phyloP scores from a whole-genome alignment of 345 rosid species.

The Mangifera indica region DNA sequence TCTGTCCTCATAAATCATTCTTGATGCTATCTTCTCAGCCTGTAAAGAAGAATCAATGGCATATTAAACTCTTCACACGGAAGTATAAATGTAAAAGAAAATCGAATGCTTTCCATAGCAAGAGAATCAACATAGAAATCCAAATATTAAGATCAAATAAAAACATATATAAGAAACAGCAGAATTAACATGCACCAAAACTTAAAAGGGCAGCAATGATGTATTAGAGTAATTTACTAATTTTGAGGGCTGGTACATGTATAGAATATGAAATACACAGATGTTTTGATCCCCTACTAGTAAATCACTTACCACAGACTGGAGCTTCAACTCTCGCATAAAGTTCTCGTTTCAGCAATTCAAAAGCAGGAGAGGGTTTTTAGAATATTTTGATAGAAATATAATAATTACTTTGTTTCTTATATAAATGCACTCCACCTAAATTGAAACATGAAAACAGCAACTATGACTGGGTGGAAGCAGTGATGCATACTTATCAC shows the following conservation, averaged over 20 bases:
- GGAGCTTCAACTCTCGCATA: background rate
- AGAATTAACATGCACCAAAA: background rate
- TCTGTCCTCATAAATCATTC: constrained; percentile 92
- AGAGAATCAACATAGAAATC: background rate
- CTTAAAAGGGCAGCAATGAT: background rate
- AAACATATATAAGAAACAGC: background rate
- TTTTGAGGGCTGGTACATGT: too few relatives aligned
- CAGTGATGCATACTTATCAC: background rate
- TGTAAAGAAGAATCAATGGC: constrained; percentile 22
- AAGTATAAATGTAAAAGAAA: background rate
- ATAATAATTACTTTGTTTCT: too few relatives aligned
- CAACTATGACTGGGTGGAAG: background rate
- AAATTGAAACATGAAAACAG: background rate
- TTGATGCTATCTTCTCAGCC: constrained; percentile 99
- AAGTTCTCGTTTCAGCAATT: background rate
- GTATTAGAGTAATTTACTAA: too few relatives aligned
- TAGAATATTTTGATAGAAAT: too few relatives aligned
- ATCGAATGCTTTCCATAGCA: background rate
- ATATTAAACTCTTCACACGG: constrained; percentile 3
- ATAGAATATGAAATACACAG: too few relatives aligned
- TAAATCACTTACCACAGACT: too few relatives aligned
- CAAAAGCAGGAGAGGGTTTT: background rate
- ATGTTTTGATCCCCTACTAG: too few relatives aligned
- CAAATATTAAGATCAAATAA: background rate
- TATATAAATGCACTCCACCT: background rate